These are phyloP conservation scores for Coriaria nepalensis DNA, from an alignment of 306 rosid genomes.

Conservation along the genomic window DNA sequence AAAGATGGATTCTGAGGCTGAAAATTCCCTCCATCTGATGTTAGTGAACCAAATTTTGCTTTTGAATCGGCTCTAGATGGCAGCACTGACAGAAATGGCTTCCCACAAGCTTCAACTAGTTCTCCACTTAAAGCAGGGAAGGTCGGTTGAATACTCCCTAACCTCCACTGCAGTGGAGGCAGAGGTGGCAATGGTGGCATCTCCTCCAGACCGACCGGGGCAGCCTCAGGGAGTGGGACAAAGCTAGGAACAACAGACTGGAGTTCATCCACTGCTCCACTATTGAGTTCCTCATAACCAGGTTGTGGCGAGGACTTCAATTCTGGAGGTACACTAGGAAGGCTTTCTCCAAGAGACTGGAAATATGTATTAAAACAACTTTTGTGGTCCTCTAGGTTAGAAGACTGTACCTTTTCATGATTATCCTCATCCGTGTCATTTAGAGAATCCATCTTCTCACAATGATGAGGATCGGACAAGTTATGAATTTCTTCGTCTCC, in stretches of 20 bases:
- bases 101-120: constrained; percentile 18
- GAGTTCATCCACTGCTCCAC: constrained; percentile 20
- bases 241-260: constrained; percentile 25
- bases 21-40: constrained; percentile 18
- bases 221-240: constrained; percentile 24
- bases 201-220: constrained; percentile 37
- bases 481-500: constrained; percentile 20
- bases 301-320: constrained; percentile 23
- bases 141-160: constrained; percentile 43
- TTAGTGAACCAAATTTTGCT: constrained; percentile 24
- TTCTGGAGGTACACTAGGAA: constrained; percentile 20
- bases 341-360: constrained; percentile 20
- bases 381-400: constrained; percentile 23
- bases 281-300: constrained; percentile 19
- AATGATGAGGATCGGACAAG: constrained; percentile 30
- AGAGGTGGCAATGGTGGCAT: constrained; percentile 94
- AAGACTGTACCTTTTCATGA: constrained; percentile 13
- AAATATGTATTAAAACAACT: constrained; percentile 17
- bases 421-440: constrained; percentile 12
- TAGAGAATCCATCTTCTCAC: constrained; percentile 15
- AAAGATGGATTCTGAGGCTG: constrained; percentile 15
- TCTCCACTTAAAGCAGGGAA: constrained; percentile 24
- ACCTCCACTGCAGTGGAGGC: constrained; percentile 97
- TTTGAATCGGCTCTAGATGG: constrained; percentile 22
- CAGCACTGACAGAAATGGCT: constrained; percentile 21